Percentiles rank a stretch among this genome's conserved stretches.
These are phyloP conservation scores for Haplographium delicatum DNA, from an alignment of 495 filamentous ascomycete species.

Conservation along the genomic window DNA sequence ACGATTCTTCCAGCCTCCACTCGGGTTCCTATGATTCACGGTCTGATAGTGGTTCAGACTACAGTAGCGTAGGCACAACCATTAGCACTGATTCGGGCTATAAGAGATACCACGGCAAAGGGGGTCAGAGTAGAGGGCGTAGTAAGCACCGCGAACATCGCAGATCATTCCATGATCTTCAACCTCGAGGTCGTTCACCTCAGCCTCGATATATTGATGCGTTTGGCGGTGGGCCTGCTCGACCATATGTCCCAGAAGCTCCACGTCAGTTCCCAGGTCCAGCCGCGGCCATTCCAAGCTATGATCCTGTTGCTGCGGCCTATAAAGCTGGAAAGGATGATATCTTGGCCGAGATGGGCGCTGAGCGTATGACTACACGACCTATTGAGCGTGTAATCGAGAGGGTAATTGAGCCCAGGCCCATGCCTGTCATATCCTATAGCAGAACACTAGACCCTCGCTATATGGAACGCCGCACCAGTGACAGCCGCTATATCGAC, in stretches of 20 bases:
- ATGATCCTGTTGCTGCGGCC: slow-evolving; percentile 17
- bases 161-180: not conserved
- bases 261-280: slow-evolving; percentile 4
- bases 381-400: slow-evolving; percentile 14
- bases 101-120: slow-evolving; percentile 19
- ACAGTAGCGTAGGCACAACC: slow-evolving; percentile 1
- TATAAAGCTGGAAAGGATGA: slow-evolving; percentile 22
- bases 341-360: slow-evolving; percentile 12
- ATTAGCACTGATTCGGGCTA: no score
- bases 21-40: slow-evolving; percentile 1
- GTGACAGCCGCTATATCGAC: slow-evolving; percentile 10
- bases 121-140: slow-evolving; percentile 27
- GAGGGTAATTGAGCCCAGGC: slow-evolving; percentile 6
- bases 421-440: slow-evolving; percentile 11
- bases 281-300: not conserved
- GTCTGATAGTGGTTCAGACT: slow-evolving; percentile 6
- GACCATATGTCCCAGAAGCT: slow-evolving; percentile 14
- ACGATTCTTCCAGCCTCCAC: slow-evolving; percentile 1
- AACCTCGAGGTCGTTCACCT: not conserved
- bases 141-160: slow-evolving; percentile 3
- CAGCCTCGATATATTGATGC: not conserved
- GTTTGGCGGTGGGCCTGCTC: not conserved
- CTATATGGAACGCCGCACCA: slow-evolving; percentile 2
- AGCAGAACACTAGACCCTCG: not conserved
- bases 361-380: slow-evolving; percentile 1